Percentiles rank a stretch among this genome's conserved stretches.
These are phyloP conservation scores for Pythium sukuiense DNA, from an alignment of 352 stramenopile species.

Conservation along the genomic window DNA sequence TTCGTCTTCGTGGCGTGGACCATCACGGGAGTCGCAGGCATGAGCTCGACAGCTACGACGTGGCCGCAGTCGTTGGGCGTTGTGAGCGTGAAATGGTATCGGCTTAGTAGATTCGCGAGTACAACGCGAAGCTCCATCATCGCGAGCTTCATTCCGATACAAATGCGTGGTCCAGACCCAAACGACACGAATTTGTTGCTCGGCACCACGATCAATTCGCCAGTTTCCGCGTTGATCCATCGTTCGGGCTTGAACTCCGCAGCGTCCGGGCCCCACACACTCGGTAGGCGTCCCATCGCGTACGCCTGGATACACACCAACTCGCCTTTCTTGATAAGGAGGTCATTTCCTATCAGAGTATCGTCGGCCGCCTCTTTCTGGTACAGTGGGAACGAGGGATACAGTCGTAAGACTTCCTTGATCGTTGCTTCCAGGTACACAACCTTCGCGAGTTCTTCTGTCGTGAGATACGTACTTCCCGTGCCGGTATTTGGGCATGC, in stretches of 20 bases:
- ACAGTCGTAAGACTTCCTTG: not conserved
- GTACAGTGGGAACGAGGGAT: not conserved
- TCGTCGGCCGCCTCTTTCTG: too few relatives aligned
- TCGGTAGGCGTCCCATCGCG: constrained; percentile 20
- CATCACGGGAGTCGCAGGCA: constrained; percentile 1
- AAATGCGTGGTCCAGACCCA: constrained; percentile 42
- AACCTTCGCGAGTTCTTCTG: constrained; percentile 8
- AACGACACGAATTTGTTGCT: constrained; percentile 37
- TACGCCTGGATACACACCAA: not conserved
- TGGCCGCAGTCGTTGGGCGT: constrained; percentile 6
- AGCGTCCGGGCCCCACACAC: constrained; percentile 32
- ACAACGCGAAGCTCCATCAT: constrained; percentile 41
- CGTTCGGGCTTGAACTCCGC: too few relatives aligned
- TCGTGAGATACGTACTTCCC: constrained; percentile 11
- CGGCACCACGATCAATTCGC: constrained; percentile 8
- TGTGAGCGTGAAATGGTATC: constrained; percentile 9
- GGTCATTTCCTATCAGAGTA: too few relatives aligned
- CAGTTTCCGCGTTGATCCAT: constrained; percentile 34
- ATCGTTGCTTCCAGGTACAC: constrained; percentile 8
- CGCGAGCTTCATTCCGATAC: constrained; percentile 42
- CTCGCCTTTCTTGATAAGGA: too few relatives aligned
- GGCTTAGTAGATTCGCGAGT: constrained; percentile 13
- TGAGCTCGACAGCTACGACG: constrained; percentile 11
- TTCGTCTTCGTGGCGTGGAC: not conserved
- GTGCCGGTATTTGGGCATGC: not conserved